Evolutionary conservation across 805 yeast genomes (phyloP).

Genomic region (Blastobotrys mokoenaii): DNA sequence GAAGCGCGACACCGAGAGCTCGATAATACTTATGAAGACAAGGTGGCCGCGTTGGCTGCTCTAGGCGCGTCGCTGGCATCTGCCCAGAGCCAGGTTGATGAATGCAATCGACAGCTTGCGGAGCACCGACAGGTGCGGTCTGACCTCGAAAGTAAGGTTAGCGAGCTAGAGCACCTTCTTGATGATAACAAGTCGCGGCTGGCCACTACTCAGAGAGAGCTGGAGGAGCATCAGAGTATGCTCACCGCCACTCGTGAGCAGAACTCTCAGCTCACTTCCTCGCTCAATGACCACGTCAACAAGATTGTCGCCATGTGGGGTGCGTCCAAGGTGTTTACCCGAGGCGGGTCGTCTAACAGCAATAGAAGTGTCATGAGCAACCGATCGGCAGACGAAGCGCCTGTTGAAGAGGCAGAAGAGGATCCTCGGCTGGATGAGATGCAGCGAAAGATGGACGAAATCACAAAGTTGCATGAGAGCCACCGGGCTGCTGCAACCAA

Average conservation of each 20-base stretch:
- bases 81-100: slow-evolving; percentile 14
- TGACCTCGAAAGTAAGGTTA: slow-evolving; percentile 13
- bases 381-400: slow-evolving; percentile 1
- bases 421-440: slow-evolving; percentile 5
- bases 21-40: slow-evolving; percentile 16
- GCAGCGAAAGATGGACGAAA: slow-evolving; percentile 5
- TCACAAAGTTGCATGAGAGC: slow-evolving; percentile 15
- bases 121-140: slow-evolving; percentile 11
- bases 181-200: slow-evolving; percentile 13
- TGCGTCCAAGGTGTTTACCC: slow-evolving; percentile 3
- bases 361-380: background rate
- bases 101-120: slow-evolving; percentile 13
- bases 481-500: slow-evolving; percentile 25
- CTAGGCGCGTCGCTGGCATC: slow-evolving; percentile 20
- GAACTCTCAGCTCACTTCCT: slow-evolving; percentile 15
- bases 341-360: background rate
- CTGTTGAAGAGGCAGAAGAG: slow-evolving; percentile 7
- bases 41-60: slow-evolving; percentile 20
- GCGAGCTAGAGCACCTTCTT: slow-evolving; percentile 12
- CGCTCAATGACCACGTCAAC: slow-evolving; percentile 18
- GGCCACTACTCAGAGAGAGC: slow-evolving; percentile 14
- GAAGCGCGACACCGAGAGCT: slow-evolving; percentile 9
- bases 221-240: slow-evolving; percentile 14
- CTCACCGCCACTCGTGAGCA: slow-evolving; percentile 13
- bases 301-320: slow-evolving; percentile 21